phyloP scores from a whole-genome alignment of 345 rosid species.

The Cochlearia excelsa region DNA sequence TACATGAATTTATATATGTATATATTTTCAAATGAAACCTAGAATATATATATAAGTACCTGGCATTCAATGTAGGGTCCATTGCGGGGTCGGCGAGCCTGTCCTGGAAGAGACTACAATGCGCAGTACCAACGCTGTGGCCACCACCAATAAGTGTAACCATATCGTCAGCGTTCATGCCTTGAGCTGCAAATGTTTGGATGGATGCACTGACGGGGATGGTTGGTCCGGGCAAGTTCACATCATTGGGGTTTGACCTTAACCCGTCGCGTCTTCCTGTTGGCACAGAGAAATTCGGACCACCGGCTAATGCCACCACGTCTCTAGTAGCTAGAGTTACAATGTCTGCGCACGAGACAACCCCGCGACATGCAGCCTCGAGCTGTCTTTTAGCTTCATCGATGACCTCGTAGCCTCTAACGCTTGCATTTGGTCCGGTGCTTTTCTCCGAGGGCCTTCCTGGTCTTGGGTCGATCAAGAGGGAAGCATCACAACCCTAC shows the following conservation, averaged over 20 bases:
- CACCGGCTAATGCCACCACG: slow-evolving; percentile 52
- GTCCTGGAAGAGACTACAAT: slow-evolving; percentile 56
- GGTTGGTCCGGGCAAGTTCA: slow-evolving; percentile 62
- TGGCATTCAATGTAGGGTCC: slow-evolving; percentile 45
- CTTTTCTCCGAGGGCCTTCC: slow-evolving; percentile 39
- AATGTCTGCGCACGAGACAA: slow-evolving; percentile 38
- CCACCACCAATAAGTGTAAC: slow-evolving; percentile 66
- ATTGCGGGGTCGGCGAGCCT: slow-evolving; percentile 54
- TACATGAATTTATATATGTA: too few species aligned
- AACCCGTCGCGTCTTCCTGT: slow-evolving; percentile 67
- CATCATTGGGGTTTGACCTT: slow-evolving; percentile 42
- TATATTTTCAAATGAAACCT: background rate
- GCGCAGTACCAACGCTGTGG: slow-evolving; percentile 70
- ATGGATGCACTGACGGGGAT: slow-evolving; percentile 41
- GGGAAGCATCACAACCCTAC: slow-evolving; percentile 42
- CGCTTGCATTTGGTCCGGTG: slow-evolving; percentile 37
- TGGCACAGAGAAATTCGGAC: slow-evolving; percentile 48
- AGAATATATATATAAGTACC: slow-evolving; percentile 3
- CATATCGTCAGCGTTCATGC: slow-evolving; percentile 52
- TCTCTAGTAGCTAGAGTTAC: slow-evolving; percentile 64
- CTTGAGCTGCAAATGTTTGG: slow-evolving; percentile 42
- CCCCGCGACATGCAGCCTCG: slow-evolving; percentile 31
- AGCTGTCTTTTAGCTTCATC: slow-evolving; percentile 37
- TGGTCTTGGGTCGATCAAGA: slow-evolving; percentile 34
- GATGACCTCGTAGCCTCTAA: slow-evolving; percentile 36